These are phyloP conservation scores for Diaporthe sp. DNA, from an alignment of 2,329 filamentous ascomycete genomes.

Conservation along the genomic window DNA sequence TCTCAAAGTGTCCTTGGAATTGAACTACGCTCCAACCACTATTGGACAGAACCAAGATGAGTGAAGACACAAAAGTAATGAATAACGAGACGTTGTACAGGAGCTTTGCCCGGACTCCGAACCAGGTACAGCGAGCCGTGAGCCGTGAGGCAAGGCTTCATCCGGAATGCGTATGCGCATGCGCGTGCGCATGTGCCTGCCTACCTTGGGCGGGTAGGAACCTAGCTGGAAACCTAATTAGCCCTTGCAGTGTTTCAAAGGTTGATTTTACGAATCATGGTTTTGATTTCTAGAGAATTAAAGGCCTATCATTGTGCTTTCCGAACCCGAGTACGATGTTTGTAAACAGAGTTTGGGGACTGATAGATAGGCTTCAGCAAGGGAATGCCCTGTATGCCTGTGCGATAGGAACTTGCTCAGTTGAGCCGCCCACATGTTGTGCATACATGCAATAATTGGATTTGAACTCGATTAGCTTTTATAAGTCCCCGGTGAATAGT, in stretches of 20 bases:
- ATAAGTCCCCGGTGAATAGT: not conserved
- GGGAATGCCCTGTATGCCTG: not conserved
- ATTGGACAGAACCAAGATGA: too few species aligned
- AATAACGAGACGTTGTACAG: not conserved
- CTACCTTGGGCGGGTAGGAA: not conserved
- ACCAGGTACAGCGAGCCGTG: not conserved
- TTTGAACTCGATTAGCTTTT: not conserved
- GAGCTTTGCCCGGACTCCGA: not conserved
- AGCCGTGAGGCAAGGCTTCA: not conserved
- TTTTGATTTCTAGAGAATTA: not conserved
- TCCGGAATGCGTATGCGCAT: not conserved
- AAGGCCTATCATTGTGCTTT: not conserved
- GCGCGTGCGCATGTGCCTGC: not conserved
- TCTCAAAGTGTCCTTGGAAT: too few species aligned
- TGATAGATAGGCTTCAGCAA: not conserved
- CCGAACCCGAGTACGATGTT: slow-evolving; percentile 1
- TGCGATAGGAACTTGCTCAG: too few species aligned
- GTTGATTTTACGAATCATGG: not conserved
- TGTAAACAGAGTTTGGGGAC: not conserved
- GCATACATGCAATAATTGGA: not conserved
- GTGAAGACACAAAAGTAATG: not conserved
- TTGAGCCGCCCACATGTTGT: not conserved
- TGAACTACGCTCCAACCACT: not conserved
- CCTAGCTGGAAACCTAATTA: not conserved
- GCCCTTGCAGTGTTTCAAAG: not conserved